Conservation (phyloP, 306 rosid genomes). For the Prinsepia uniflora region DNA sequence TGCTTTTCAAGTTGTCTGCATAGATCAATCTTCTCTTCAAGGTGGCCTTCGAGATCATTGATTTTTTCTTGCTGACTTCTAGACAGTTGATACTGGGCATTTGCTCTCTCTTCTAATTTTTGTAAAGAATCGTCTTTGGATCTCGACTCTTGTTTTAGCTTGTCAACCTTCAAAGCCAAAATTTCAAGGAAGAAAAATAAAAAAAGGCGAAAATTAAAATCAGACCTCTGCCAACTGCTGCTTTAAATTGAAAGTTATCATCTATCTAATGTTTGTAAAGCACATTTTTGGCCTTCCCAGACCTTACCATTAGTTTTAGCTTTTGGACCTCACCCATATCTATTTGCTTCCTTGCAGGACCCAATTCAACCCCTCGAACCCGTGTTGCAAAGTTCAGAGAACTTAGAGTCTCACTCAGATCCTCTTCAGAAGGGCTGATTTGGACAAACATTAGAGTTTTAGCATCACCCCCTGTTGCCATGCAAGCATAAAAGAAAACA, state of each 20-base stretch:
- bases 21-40: not conserved
- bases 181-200: not conserved
- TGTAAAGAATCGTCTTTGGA: slow-evolving; percentile 17
- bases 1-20: slow-evolving; percentile 15
- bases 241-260: not conserved
- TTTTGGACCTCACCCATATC: slow-evolving; percentile 19
- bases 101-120: slow-evolving; percentile 18
- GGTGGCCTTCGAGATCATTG: slow-evolving; percentile 9
- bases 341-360: slow-evolving; percentile 27
- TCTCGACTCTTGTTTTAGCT: slow-evolving; percentile 20
- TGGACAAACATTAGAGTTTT: slow-evolving; percentile 32
- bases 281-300: not conserved
- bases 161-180: slow-evolving; percentile 15
- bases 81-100: slow-evolving; percentile 11
- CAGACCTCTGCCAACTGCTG: not conserved
- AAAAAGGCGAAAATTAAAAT: not conserved
- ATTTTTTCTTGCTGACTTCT: slow-evolving; percentile 22
- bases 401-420: slow-evolving; percentile 20
- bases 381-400: slow-evolving; percentile 21
- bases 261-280: not conserved
- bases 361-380: slow-evolving; percentile 21
- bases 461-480: slow-evolving; percentile 26
- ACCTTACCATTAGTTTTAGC: slow-evolving; percentile 13
- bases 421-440: slow-evolving; percentile 26
- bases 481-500: not conserved